Base-by-base conservation (phyloP, 257 asterid species). In the Thymus mandschuricus region DNA sequence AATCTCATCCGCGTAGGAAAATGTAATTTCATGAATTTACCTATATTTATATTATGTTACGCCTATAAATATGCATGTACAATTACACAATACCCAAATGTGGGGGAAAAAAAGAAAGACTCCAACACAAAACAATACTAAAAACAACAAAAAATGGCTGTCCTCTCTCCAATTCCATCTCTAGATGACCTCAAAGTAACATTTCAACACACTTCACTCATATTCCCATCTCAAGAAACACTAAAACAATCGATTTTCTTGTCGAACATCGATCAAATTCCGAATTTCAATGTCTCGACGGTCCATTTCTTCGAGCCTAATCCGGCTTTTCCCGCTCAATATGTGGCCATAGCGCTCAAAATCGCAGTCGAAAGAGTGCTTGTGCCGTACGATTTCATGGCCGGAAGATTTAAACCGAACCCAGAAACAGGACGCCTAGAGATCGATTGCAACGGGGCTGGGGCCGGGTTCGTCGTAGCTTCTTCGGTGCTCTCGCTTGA, bases 391-490 rank as follows among this genome's bases (percentile, higher is more conserved):
- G 82, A 86, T 54, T 84, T 68, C 56, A 55, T 86, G 54, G 76
- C 76, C 0, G 76, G 76, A 28, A 71, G 76, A 8, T 11, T 71
- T 21, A 61, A 40, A 30, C 57, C 51, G 27, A 62, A 61, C 70
- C 10, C 1, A 21, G 4, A 62, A 15, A 50, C 34, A 0, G 75
- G 75, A 12, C 69, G 75, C 33, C 52, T 71, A 2, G 92, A 84
- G 74, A 69, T 86, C 4, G 86, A 86, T 52, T 86, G 89, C 80
- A 84, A 84, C 50, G 65, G 46, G 0, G 83, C 74, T 0, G 92
- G 89, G 4, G 82, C 64, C 15, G 87, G 79, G 2, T 86, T 82
- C 54, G 33, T 78, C n/a, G 82, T 78, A 13, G 92, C 92, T 33
- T 76, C 85, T 0, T 80, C 83, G 10, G 89, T 80, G 60, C 64